Base-by-base conservation (phyloP, 2,329 filamentous ascomycete genomes). In the Graphilbum ipis-grandicollis region DNA sequence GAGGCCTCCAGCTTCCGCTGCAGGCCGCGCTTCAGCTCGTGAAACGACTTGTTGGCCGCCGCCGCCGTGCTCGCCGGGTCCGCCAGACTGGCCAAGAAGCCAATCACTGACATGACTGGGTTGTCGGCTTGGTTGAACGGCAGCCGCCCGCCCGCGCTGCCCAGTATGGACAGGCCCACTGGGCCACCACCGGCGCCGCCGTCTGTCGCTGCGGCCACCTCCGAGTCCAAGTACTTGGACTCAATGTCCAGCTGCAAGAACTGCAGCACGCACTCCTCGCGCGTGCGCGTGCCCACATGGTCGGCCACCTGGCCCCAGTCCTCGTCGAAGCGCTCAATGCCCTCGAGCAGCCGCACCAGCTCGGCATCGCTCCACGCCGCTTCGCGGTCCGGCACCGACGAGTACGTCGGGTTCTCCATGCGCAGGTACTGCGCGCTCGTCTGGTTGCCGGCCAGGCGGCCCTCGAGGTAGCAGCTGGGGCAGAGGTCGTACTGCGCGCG, bases 201-300 rank as follows among this genome's bases (percentile, higher is more conserved):
- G 21, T 10, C 21, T 6, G 6, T 10, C 5, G 6, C 14, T 37
- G 69, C 56, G 10, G 56, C 49, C 8, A 68, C 65, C 49, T 88
- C 77, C 8, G 83, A 75, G 49, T 96, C 86, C 9, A 94, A 65
- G 51, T 94, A 98, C 55, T 93, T 92, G 61, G 94, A 88, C 55
- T 96, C 90, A 43, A 98, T 98, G 47, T 94, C 88, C 26, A 98
- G 66, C 52, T 94, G 85, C 44, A 98, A 58, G 62, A 98, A 98
- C 54, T 94, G 90, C 48, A 96, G 68, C 14, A 96, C 88, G 54
- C 90, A 98, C 59, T 98, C 88, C 56, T 98, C 92, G 37, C 84
- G 71, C 2, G 85, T 93, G 41, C 88, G 77, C 3, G 84, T 92
- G 34, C 81, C 81, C 31, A 98, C 90, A 50, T 94, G 82, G 44